A percentile compares a stretch with the other conserved stretches of the same genome.
These are phyloP conservation scores for Penicillium malachiteum DNA, from an alignment of 495 filamentous ascomycete genomes.

Conservation along the genomic window DNA sequence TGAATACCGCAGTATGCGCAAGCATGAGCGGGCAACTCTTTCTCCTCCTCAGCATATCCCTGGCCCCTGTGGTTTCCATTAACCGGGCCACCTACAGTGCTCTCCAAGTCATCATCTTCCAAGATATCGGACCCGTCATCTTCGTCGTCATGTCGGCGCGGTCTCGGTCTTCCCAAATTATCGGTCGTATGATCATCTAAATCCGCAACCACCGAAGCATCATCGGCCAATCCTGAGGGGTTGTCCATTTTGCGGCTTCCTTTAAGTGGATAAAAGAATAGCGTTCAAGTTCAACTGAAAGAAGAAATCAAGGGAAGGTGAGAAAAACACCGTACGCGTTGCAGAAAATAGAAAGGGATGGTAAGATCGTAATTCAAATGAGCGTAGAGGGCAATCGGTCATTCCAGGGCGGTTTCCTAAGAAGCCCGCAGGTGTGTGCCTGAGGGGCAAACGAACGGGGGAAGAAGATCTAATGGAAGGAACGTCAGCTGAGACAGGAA, in stretches of 20 bases:
- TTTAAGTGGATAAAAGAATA: background rate
- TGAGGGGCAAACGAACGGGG: slow-evolving; percentile 26
- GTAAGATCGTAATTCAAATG: slow-evolving; percentile 22
- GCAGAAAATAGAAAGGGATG: background rate
- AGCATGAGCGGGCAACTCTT: slow-evolving; percentile 89
- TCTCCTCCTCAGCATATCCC: slow-evolving; percentile 74
- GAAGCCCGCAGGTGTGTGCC: slow-evolving; percentile 19
- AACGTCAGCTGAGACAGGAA: slow-evolving; percentile 1
- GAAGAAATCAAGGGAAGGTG: slow-evolving; percentile 1
- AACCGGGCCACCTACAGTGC: slow-evolving; percentile 80
- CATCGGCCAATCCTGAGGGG: slow-evolving; percentile 52
- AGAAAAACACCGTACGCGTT: slow-evolving; percentile 11
- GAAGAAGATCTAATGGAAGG: slow-evolving; percentile 1
- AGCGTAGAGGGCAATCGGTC: slow-evolving; percentile 31
- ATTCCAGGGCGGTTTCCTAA: slow-evolving; percentile 21
- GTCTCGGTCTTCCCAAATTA: slow-evolving; percentile 56
- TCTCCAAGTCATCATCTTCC: slow-evolving; percentile 90
- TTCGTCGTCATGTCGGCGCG: slow-evolving; percentile 77
- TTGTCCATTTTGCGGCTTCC: slow-evolving; percentile 44
- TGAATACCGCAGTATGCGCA: slow-evolving; percentile 99
- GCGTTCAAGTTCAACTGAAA: slow-evolving; percentile 39
- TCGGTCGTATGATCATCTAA: slow-evolving; percentile 73
- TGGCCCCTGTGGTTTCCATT: slow-evolving; percentile 67
- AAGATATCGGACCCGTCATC: slow-evolving; percentile 82
- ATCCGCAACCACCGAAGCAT: slow-evolving; percentile 66